Base-by-base conservation (phyloP, 331 rosid species). In the Spiraea crenata region DNA sequence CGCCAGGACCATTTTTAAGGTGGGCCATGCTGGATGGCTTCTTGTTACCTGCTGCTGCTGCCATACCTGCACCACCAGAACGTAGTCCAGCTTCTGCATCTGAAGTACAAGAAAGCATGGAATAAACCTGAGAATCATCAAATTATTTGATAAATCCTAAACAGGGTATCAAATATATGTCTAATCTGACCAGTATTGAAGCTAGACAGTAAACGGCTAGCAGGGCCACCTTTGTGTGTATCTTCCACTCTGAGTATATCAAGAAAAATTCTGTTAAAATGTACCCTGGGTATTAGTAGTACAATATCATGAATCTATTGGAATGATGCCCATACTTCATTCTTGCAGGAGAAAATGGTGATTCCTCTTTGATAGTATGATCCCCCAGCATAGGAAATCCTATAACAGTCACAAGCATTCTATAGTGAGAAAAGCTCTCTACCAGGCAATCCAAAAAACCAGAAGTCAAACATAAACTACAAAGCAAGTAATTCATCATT, bases 281-380 rank as follows among this genome's bases (percentile, higher is more conserved):
- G 73, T 38, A 59, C 10, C 60, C 68, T 68, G 66, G 54, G 46
- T 45, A 67, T 54, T 20, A 76, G 76, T 61, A 71, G 50, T 64
- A 13, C 16, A 50, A 68, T 49, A 66, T 25, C 73, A 71, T 19
- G 31, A 44, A 63, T 69, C 48, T 37, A 72, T 46, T 34, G 70
- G 55, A 74, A 59, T 25, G 65, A 49, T 17, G 67, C 52, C 52
- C 81, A 77, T 95, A 95, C 99, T 91, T 91, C 84, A 79, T 87
- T 81, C 97, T 85, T 71, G 92, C 70, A 62, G 95, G 89, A 78
- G 99, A 85, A 81, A 87, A 86, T 61, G 86, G 74, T 58, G 96
- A 87, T 77, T 95, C 97, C 70, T 88, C 97, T 82, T 91, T 95
- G 67, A 87, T 2, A 77, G 77, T 81, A 79, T 78, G 88, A 82